Base-by-base conservation (phyloP, 2,329 filamentous ascomycete species). In the Hymenoscyphus albidus region DNA sequence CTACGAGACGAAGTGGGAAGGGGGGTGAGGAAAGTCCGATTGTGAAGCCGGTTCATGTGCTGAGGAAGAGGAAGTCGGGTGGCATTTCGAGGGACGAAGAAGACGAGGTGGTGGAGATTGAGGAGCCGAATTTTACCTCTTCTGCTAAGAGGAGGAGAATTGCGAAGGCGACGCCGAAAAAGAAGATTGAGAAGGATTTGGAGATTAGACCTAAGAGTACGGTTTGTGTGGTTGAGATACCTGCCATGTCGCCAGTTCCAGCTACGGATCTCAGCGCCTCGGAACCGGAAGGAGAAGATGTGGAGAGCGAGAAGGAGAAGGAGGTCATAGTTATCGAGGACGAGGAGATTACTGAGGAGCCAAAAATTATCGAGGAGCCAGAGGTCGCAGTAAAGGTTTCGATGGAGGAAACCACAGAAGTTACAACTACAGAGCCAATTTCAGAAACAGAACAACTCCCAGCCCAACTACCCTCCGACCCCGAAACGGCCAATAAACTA, bases 211-310 rank as follows among this genome's bases (percentile, higher is more conserved):
- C 39, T 16, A 54, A 59, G 18, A 68, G 69, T 27, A 69, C 64
- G 5, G 61, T 67, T 35, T 62, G 66, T 35, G 67, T 68, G 2
- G 71, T 73, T 5, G 74, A 73, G 38, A 72, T 74, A 40, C 67
- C 70, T 27, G 66, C 57, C 22, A 67, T 64, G 12, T 54, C 22
- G 2, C 44, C 62, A 32, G 39, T 44, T 31, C 62, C 58, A 12
- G 35, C 13, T 48, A 40, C 31, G 35, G 51, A 42, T 31, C 61
- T 62, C 35, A 40, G 22, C 13, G 39, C 14, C 10, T 14, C 10
- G 27, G 32, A 55, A 16, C 31, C 35, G n/a, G 48, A 27, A n/a
- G 38, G n/a, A 9, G 59, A 61, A 51, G 57, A 60, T 31, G 18
- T 10, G 39, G 59, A 69, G 35, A 63, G 64, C 27, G 68, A 61